Base-by-base conservation (phyloP, 31 red algal genomes). In the Odonthalia washingtoniensis region DNA sequence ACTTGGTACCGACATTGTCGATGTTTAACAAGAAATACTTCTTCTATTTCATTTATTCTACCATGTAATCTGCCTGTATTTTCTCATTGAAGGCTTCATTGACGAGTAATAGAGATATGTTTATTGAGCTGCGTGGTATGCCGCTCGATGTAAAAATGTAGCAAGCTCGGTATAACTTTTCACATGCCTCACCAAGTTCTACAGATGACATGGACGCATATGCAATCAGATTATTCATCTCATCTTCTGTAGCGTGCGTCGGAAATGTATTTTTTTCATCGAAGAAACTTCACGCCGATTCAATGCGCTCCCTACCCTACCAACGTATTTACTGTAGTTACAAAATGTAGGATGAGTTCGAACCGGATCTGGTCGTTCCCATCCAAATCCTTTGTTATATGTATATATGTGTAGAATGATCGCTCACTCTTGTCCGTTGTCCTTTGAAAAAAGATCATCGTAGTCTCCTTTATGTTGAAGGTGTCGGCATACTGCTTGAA, bases 221-320 rank as follows among this genome's bases (percentile, higher is more conserved):
- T 2, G 5, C 24, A 1, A 80, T n/a, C 38, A 80, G 34, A 65
- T 1, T 24, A 64, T 64, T 80, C 77, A 80, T 80, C 12, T 80
- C 77, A 65, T 80, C 57, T 5, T 46, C 46, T 1, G 49, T 63
- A 21, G 77, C n/a, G 49, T 80, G 57, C 38, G 77, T 64, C 61
- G 65, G 3, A 46, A 16, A 24, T 80, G 77, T 2, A 63, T 62
- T n/a, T 80, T 80, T 57, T 65, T 80, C 14, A 80, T 3, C 24
- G 6, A 36, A 31, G 61, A 64, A 37, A 34, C 16, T 2, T n/a
- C n/a, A n/a, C n/a, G n/a, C n/a, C n/a, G n/a, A n/a, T n/a, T 62
- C 33, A 6, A 35, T 1, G 57, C 32, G 44, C 1, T 77, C n/a
- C n/a, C n/a, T n/a, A n/a, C 16, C 77, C 77, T 3, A 80, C 1